Base-by-base conservation (phyloP, 1,284 basidiomycete species). In the Golubevia pallescens region DNA sequence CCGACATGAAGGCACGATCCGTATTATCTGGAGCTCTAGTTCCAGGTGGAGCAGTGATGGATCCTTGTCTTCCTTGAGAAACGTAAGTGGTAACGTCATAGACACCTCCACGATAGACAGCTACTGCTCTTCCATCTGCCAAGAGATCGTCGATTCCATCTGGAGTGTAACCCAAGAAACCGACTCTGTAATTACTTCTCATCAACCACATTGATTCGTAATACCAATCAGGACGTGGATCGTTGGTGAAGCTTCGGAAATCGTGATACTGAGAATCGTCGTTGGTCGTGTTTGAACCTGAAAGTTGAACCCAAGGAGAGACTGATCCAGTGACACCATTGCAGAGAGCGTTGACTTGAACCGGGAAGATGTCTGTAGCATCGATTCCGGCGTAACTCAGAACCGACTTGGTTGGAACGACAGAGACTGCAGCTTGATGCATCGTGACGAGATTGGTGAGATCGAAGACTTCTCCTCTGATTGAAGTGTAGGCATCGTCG, bases 191-290 rank as follows among this genome's bases (percentile, higher is more conserved):
- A 66, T 90, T 92, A 88, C 92, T 95, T 3, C 95, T 92, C 90
- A 99, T 74, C 67, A 86, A 85, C 73, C 86, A 86, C 94, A 95
- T 95, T 72, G 88, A 89, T 87, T 99, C 93, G 74, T 92, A 94
- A 87, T 99, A 99, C 97, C 96, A 99, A 86, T 99, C 96, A 0
- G 95, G 94, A 21, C 95, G 91, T 0, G 92, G 92, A 82, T 99
- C 95, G 68, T 92, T 92, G 28, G 92, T 93, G 78, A 71, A 78
- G 51, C 77, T 74, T 53, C 95, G 92, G 90, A 99, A 99, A 86
- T 98, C 95, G 86, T 99, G 96, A 86, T 99, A 99, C 74, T 90
- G 88, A 23, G 86, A 85, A n/a, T 93, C 86, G 21, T 86, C 87
- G 79, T 94, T 93, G 21, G 93, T 92, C 60, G 89, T 89, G 88